These are phyloP conservation scores for Solanum hybrid DNA, from an alignment of 305 asterid species.

Conservation along the genomic window DNA sequence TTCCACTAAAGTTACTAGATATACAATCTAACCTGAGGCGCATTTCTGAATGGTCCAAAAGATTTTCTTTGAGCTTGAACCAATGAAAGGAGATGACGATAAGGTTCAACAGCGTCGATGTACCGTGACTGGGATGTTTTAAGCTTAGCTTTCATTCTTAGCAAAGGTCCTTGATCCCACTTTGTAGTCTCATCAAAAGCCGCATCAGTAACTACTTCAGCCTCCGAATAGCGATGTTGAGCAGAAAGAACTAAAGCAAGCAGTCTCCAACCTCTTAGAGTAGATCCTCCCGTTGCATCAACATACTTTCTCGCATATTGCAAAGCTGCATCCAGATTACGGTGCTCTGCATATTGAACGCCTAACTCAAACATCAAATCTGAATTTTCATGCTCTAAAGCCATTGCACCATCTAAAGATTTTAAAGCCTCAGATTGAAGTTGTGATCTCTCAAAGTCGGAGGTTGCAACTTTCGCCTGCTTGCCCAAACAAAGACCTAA, in stretches of 20 bases:
- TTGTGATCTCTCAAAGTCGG: conserved; percentile 82
- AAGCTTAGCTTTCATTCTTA: conserved; percentile 79
- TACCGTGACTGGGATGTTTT: conserved; percentile 66
- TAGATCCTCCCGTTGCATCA: conserved; percentile 87
- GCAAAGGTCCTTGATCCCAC: conserved; percentile 96
- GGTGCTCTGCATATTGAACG: conserved; percentile 76
- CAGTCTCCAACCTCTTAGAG: conserved; percentile 82
- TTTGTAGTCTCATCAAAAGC: conserved; percentile 90
- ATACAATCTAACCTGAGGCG: conserved; percentile 45
- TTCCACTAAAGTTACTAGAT: not conserved
- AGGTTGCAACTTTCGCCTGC: conserved; percentile 74
- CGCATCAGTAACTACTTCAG: conserved; percentile 81
- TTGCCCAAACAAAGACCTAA: conserved; percentile 87
- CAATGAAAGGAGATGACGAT: conserved; percentile 74
- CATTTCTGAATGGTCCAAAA: conserved; percentile 47
- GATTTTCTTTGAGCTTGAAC: conserved; percentile 89
- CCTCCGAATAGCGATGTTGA: conserved; percentile 75
- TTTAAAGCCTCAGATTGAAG: conserved; percentile 89
- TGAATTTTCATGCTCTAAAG: conserved; percentile 62
- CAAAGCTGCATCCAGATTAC: conserved; percentile 76
- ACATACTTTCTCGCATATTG: conserved; percentile 71
- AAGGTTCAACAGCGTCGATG: conserved; percentile 81
- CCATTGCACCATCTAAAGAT: conserved; percentile 64
- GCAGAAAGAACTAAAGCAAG: conserved; percentile 87
- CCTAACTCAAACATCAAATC: conserved; percentile 77